phyloP scores from a whole-genome alignment of 176 grass and related monocot species.

The Eragrostis nindensis region DNA sequence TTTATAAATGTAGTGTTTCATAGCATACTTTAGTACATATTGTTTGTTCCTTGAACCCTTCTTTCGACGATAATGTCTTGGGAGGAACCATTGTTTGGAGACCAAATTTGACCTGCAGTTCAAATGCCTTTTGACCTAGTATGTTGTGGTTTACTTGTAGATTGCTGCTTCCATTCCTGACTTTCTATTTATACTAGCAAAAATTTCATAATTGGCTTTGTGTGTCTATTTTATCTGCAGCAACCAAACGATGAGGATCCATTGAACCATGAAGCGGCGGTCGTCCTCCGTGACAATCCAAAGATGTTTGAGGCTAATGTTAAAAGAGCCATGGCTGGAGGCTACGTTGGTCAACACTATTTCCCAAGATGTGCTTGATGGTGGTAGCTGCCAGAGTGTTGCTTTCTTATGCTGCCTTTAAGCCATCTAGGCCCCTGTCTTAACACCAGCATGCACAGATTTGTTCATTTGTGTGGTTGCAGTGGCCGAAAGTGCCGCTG shows the following conservation, averaged over 20 bases:
- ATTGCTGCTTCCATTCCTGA: constrained; percentile 4
- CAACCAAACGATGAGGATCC: constrained; percentile 80
- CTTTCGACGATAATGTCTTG: neutral
- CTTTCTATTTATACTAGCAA: neutral
- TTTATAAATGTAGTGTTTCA: neutral
- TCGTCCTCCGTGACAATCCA: constrained; percentile 73
- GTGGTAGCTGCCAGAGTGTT: neutral
- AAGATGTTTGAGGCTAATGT: constrained; percentile 73
- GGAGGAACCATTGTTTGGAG: constrained; percentile 25
- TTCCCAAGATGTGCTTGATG: constrained; percentile 63
- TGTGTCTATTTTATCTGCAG: constrained; percentile 44
- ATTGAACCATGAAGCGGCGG: constrained; percentile 78
- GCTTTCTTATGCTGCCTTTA: neutral
- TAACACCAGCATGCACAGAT: neutral
- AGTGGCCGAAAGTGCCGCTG: constrained; percentile 11
- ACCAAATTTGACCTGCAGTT: neutral
- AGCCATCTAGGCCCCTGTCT: neutral
- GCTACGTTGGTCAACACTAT: constrained; percentile 66
- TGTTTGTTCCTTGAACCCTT: constrained; percentile 6
- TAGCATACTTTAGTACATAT: too few species aligned
- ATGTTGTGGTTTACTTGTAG: neutral
- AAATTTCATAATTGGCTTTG: neutral
- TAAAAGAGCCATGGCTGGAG: constrained; percentile 69
- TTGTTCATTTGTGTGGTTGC: constrained; percentile 19
- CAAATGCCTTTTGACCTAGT: neutral